A percentile compares a stretch with the other conserved stretches of the same genome.
These are phyloP conservation scores for Pueraria montana DNA, from an alignment of 306 rosid genomes.

Conservation along the genomic window DNA sequence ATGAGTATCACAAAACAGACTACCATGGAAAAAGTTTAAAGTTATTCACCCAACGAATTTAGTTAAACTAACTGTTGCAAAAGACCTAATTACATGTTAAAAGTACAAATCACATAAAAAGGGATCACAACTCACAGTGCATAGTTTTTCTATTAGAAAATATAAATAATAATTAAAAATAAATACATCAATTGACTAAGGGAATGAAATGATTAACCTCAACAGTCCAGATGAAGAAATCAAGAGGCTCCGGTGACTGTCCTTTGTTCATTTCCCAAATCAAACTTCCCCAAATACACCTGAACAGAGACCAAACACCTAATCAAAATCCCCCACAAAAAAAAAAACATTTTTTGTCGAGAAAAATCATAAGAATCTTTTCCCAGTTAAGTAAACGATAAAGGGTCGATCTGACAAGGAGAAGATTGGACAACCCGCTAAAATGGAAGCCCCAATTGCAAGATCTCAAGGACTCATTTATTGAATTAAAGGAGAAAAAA, in stretches of 20 bases:
- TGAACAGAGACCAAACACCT: conserved; percentile 49
- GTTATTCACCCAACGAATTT: background rate
- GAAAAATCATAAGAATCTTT: background rate
- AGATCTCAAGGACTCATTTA: conserved; percentile 57
- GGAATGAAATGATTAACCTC: conserved; percentile 66
- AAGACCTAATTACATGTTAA: conserved; percentile 42
- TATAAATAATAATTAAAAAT: background rate
- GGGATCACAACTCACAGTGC: background rate
- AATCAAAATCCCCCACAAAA: conserved; percentile 9
- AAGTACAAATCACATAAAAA: conserved; percentile 41
- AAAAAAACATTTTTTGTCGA: background rate
- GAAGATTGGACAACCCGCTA: conserved; percentile 12
- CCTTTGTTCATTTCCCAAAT: conserved; percentile 82
- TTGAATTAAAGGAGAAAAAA: background rate
- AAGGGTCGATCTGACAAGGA: background rate
- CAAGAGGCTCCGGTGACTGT: conserved; percentile 96
- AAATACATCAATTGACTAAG: background rate
- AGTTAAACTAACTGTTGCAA: conserved; percentile 4
- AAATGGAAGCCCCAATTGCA: conserved; percentile 39
- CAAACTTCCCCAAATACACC: conserved; percentile 58
- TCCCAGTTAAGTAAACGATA: conserved; percentile 38
- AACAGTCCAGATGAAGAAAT: conserved; percentile 99
- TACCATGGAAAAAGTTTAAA: conserved; percentile 22
- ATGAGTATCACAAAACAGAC: conserved; percentile 16
- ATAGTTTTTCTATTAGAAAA: background rate